Percentiles rank a stretch among this genome's conserved stretches.
Evolutionary conservation across 257 asterid species (phyloP).

Genomic region (Fraxinus anomala): DNA sequence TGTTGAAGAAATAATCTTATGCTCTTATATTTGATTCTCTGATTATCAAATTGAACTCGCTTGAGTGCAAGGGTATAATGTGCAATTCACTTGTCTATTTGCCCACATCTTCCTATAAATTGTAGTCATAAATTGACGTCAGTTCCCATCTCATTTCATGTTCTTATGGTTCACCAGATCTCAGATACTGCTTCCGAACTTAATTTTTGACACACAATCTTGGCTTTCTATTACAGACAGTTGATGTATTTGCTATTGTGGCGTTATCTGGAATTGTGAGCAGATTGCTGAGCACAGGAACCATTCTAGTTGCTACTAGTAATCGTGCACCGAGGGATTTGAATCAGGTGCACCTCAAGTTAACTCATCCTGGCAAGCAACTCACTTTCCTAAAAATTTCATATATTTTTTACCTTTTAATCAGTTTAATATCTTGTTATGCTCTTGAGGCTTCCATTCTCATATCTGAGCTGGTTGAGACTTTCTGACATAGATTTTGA

Average conservation of each 20-base stretch:
- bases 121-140: background rate
- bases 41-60: background rate
- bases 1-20: background rate
- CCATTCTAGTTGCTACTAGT: constrained; percentile 96
- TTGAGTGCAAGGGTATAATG: background rate
- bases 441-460: background rate
- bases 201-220: constrained; percentile 18
- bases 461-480: background rate
- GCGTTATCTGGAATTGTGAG: constrained; percentile 95
- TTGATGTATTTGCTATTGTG: constrained; percentile 95
- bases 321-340: constrained; percentile 92
- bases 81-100: constrained; percentile 9
- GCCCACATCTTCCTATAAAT: background rate
- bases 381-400: constrained; percentile 1
- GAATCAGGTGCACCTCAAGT: constrained; percentile 62
- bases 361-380: constrained; percentile 21
- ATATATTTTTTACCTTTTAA: constrained; percentile 8
- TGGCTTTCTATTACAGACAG: constrained; percentile 64
- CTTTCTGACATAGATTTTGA: background rate
- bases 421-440: constrained; percentile 18
- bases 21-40: background rate
- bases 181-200: background rate
- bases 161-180: background rate
- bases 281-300: constrained; percentile 91
- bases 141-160: constrained; percentile 5